Base-by-base conservation (phyloP, 2,329 filamentous ascomycete genomes). In the Colletotrichum spaethianum region DNA sequence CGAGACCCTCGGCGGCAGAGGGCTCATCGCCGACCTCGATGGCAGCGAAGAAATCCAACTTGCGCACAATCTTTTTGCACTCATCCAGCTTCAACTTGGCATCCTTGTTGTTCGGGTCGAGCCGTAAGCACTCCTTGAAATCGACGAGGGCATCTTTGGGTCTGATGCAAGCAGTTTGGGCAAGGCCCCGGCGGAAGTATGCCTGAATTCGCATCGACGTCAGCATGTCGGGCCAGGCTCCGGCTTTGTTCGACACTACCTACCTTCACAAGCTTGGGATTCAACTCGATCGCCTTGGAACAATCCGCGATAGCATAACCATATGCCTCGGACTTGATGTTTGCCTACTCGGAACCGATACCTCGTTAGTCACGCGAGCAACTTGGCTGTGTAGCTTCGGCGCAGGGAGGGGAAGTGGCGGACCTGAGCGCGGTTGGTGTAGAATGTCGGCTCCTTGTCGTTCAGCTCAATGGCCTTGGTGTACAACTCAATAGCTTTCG, bases 261-360 rank as follows among this genome's bases (percentile, higher is more conserved):
- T 82, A 95, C 94, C 92, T 98, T 98, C 81, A 96, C 89, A 81
- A 98, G 94, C 78, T 91, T 90, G 20, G 94, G 91, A 79, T 98
- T 94, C 71, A 98, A 86, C 80, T 97, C 94, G 79, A 98, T 92
- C 20, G 96, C 96, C 83, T 94, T 97, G 64, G 93, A 94, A 40
- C 96, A 94, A 84, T 99, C 96, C 63, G 92, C 88, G 77, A 98
- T 93, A 31, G 96, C 95, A 84, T 96, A 97, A 48, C 96, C 96
- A 80, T 95, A 98, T 26, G 96, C 91, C 83, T 99, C 96, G 48
- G 96, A 92, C 85, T 98, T 98, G 83, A 99, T 96, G 81, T 99
- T 89, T 75, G 94, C 94, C 94, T 98, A 78, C 33, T 70, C 18
- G 52, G 14, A 52, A 23, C 52, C 28, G 52, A 79, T 9, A 56